Evolutionary conservation across 2,329 filamentous ascomycete genomes (phyloP), one percentile per base, ranked within the genome.

Genomic region (Beauveria sp.): DNA sequence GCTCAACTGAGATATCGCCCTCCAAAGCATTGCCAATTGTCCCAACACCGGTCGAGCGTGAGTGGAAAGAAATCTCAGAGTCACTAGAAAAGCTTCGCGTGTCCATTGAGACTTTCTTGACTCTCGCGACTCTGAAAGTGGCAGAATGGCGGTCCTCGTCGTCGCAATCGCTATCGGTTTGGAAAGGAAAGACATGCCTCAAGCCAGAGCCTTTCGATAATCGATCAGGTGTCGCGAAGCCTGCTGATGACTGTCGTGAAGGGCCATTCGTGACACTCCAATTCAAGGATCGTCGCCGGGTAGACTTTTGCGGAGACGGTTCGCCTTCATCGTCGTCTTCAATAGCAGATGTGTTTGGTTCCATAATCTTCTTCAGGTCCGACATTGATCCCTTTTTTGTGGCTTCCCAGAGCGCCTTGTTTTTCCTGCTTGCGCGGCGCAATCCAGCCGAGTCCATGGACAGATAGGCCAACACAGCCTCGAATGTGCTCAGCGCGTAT

Each of bases 401-500:
- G 8, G 93, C 90, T 70, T 96, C 87, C 94, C 94, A 99, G 2
- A 99, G 74, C 2, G 87, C 83, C 69, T 89, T 87, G 72, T 99
- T 99, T 58, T 90, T 85, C 64, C 87, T 85, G 72, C 94, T 97
- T 7, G 92, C 91, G 71, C 87, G 89, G 63, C 92, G 85, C 62
- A 99, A 76, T 5, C 88, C 89, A 16, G 84, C 86, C 0, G 93
- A 96, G 70, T 96, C 92, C 63, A 87, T 84, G 9, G 87, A 84
- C 3, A 99, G 83, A 71, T 99, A 97, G 1, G 91, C 87, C 40
- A 99, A 75, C 0, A 99, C 94, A 7, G 92, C 94, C 73, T 99
- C 94, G 63, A 97, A 91, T 0, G 94, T 99, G 73, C 93, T 97
- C 55, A 99, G 75, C 0, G 93, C 92, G 73, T 99, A 99, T 9